Base-by-base conservation (phyloP, 192 early-diverging fungal species). In the Entomortierella chlamydospora region DNA sequence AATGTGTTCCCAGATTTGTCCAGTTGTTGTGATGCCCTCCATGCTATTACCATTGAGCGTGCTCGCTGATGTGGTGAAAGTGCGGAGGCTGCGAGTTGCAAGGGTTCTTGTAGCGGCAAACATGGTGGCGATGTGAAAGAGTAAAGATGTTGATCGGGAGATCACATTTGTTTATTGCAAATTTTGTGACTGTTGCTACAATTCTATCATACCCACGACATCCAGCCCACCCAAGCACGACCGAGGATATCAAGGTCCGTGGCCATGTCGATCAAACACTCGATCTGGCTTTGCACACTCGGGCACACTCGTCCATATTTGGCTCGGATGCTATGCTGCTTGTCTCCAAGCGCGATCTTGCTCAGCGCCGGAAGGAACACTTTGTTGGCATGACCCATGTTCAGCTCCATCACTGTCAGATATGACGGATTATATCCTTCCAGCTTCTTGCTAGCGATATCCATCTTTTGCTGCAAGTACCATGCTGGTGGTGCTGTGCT, bases 391-490 rank as follows among this genome's bases (percentile, higher is more conserved):
- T 95, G 93, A 0, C 93, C 93, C 62, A 82, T 73, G 23, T 62
- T 68, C 25, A 95, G 66, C 69, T 95, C 93, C 50, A 84, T 61
- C 12, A 65, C 61, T 8, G 56, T 71, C 82, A 84, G 76, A 90
- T 90, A 60, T 37, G 80, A 60, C n/a, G 92, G 92, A 68, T 94
- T 91, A 57, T 91, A 88, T 8, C 93, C 87, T 43, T 88, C 68
- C 26, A 95, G 73, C 60, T 95, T 95, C 41, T 86, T 81, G 28
- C 71, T 81, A 6, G 92, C 93, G 64, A 91, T 92, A 23, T 87
- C 86, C 43, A 95, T 82, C 71, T 95, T 95, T 62, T 93, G 87
- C 25, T 89, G 83, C 25, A 93, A 87, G 73, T 94, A 95, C 93
- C 93, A 95, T 62, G 76, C 82, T 6, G 88, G 86, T 0, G 87